phyloP scores from a whole-genome alignment of 2,329 filamentous ascomycete genomes.

The Metarhizium sp. region DNA sequence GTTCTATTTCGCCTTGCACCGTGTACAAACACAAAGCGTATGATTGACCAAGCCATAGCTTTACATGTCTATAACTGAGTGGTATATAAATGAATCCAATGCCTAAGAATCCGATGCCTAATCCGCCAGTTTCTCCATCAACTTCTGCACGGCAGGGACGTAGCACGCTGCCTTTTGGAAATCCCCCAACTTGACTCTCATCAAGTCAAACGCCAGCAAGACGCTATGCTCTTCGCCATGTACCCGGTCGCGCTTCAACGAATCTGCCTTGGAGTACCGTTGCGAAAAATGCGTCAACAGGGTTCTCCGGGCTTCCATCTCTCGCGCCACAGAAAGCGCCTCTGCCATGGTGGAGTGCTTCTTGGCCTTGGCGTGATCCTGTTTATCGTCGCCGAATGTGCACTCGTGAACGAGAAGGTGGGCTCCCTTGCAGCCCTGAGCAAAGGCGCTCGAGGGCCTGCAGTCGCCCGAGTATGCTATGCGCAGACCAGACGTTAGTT shows the following conservation, averaged over 20 bases:
- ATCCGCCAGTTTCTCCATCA: conserved; percentile 36
- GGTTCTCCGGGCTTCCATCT: conserved; percentile 72
- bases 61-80: neutral
- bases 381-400: conserved; percentile 84
- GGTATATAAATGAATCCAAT: neutral
- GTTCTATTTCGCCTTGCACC: too few relatives aligned
- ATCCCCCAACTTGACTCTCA: conserved; percentile 62
- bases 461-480: conserved; percentile 93
- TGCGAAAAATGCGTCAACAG: conserved; percentile 94
- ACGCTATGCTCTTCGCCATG: conserved; percentile 31
- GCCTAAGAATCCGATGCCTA: neutral
- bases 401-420: conserved; percentile 92
- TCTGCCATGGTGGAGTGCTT: conserved; percentile 84
- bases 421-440: conserved; percentile 58
- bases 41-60: too few relatives aligned
- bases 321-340: conserved; percentile 65
- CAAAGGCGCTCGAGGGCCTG: conserved; percentile 64
- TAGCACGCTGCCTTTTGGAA: conserved; percentile 58
- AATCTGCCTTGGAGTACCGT: conserved; percentile 64
- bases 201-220: conserved; percentile 69
- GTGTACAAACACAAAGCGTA: too few relatives aligned
- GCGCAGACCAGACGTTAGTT: conserved; percentile 72
- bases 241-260: conserved; percentile 24
- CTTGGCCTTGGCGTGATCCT: conserved; percentile 72
- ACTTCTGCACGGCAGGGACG: conserved; percentile 41